Evolutionary conservation across 768 basidiomycete genomes (phyloP).

Genomic region (Epithele typhae): DNA sequence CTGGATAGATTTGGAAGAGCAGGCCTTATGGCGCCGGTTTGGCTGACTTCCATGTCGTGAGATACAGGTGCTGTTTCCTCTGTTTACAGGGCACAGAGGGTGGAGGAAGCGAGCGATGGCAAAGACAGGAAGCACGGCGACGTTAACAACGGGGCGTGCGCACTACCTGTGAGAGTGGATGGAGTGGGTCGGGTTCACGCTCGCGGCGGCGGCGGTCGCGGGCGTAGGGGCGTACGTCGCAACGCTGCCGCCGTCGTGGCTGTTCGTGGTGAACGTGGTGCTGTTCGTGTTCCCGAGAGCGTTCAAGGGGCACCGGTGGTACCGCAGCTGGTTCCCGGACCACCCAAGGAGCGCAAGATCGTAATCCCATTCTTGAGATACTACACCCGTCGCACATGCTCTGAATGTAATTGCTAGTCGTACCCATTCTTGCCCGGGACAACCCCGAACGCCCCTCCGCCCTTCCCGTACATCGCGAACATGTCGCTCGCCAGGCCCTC

Average conservation of each 20-base stretch:
- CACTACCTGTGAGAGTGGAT: slow-evolving; percentile 96
- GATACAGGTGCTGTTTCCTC: too few relatives aligned
- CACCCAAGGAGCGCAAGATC: slow-evolving; percentile 72
- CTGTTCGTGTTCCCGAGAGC: slow-evolving; percentile 79
- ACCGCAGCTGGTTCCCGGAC: slow-evolving; percentile 66
- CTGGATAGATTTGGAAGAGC: too few relatives aligned
- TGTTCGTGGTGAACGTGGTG: slow-evolving; percentile 74
- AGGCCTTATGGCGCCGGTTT: too few relatives aligned
- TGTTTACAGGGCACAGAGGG: too few relatives aligned
- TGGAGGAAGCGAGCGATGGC: too few relatives aligned
- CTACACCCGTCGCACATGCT: too few relatives aligned
- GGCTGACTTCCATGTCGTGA: too few relatives aligned
- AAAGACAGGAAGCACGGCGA: too few relatives aligned
- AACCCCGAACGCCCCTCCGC: slow-evolving; percentile 23
- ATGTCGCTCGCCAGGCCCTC: slow-evolving; percentile 21
- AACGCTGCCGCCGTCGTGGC: slow-evolving; percentile 64
- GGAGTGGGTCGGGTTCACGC: slow-evolving; percentile 87
- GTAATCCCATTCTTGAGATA: slow-evolving; percentile 78
- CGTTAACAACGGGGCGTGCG: too few relatives aligned
- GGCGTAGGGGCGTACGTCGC: slow-evolving; percentile 32
- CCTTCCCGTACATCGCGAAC: slow-evolving; percentile 25
- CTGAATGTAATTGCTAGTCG: too few relatives aligned
- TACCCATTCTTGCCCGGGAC: slow-evolving; percentile 8
- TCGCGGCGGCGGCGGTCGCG: slow-evolving; percentile 52
- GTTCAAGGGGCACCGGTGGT: slow-evolving; percentile 83